Evolutionary conservation across 495 filamentous ascomycete species (phyloP), one percentile per base, ranked within the genome.

Genomic region (Aspergillus diversus): DNA sequence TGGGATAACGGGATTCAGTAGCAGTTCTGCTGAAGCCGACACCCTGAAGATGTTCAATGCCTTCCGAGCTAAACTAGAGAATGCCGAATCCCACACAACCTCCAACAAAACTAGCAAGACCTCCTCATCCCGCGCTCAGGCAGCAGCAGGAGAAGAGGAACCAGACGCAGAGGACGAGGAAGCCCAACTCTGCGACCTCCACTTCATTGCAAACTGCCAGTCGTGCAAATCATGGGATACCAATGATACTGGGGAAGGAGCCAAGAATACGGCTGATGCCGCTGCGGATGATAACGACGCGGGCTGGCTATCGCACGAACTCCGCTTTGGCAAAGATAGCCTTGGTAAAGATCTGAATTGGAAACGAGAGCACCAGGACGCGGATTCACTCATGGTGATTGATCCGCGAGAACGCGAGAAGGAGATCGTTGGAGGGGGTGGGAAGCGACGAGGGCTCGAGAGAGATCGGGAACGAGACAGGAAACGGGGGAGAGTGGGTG

Each of bases 201-300:
- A 97, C 68, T 97, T 97, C 77, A 93, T 98, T 66, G 89, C 89
- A 7, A 89, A 93, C 65, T 99, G 95, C 73, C 90, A 96, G 63
- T 96, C 91, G 39, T 99, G 95, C 75, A 81, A 85, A 54, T 81
- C 87, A 1, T 97, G 93, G 91, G 69, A 81, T 48, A 69, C 80
- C 46, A 68, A 75, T 17, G 61, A 73, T 0, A 63, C 63, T 3
- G 71, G 71, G 1, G 63, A 49, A 13, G 48, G 32, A 12, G 62
- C 57, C 12, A 35, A 7, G 42, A 35, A 21, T 34, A 54, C 37
- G 1, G 37, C 34, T 21, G 61, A 43, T 27, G 80, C 79, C 35
- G 77, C 82, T 6, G 75, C 74, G 5, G 82, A 85, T 12, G 83
- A 90, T 11, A 86, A 90, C 59, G 89, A 91, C 34, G 80, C 82